phyloP scores from a whole-genome alignment of 768 basidiomycete genomes.

The Leccinellum albellum region DNA sequence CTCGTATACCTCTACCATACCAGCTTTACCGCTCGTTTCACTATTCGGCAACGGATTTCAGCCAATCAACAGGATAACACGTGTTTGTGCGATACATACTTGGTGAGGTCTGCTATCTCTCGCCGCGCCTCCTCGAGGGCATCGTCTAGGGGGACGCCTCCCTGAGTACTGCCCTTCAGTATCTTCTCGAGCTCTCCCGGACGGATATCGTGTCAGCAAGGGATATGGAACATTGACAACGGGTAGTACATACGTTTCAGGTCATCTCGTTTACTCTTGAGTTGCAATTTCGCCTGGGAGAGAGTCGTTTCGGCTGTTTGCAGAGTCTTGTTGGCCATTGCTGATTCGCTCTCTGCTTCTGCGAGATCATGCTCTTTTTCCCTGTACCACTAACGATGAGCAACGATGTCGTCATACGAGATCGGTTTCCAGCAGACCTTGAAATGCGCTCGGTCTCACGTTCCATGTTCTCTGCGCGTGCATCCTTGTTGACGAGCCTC shows the following conservation, averaged over 20 bases:
- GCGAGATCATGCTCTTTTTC: conserved; percentile 61
- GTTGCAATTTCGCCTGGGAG: conserved; percentile 54
- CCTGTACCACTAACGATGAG: conserved; percentile 36
- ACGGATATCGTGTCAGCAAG: neutral
- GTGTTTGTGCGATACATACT: conserved; percentile 4
- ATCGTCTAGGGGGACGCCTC: conserved; percentile 40
- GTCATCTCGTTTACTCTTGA: conserved; percentile 60
- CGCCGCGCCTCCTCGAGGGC: conserved; percentile 42
- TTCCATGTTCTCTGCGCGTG: conserved; percentile 67
- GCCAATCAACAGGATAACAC: neutral
- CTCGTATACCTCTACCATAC: conserved; percentile 48
- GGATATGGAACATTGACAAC: neutral
- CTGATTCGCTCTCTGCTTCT: conserved; percentile 30
- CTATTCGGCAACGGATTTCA: conserved; percentile 11
- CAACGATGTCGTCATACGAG: neutral
- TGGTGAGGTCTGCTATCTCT: conserved; percentile 14
- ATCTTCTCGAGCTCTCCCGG: conserved; percentile 39
- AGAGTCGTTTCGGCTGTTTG: conserved; percentile 64
- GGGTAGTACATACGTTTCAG: conserved; percentile 47
- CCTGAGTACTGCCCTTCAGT: conserved; percentile 38
- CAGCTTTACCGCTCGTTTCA: conserved; percentile 24
- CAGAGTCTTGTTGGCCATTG: conserved; percentile 50
- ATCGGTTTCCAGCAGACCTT: conserved; percentile 37
- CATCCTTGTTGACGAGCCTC: conserved; percentile 59
- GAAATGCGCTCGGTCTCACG: conserved; percentile 58